A percentile compares a stretch with the other conserved stretches of the same genome.
Evolutionary conservation across 768 basidiomycete genomes (phyloP).

Genomic region (Mycena crocata): DNA sequence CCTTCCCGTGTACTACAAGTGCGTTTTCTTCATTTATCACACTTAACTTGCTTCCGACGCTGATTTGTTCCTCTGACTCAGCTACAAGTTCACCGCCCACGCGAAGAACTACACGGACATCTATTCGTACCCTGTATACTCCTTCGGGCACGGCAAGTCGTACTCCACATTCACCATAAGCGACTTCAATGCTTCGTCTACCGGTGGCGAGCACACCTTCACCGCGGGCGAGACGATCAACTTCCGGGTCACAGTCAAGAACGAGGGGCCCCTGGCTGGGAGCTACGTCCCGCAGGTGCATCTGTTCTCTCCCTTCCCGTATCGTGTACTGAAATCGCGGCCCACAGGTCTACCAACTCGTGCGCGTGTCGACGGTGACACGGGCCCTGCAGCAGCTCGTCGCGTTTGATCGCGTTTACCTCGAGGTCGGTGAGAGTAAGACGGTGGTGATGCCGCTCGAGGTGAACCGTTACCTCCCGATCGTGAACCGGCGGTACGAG

Average conservation of each 20-base stretch:
- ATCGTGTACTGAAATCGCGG: constrained; percentile 1
- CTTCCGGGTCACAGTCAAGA: constrained; percentile 37
- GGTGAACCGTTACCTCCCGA: constrained; percentile 38
- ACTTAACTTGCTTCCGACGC: neutral
- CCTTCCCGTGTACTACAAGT: constrained; percentile 42
- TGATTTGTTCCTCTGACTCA: neutral
- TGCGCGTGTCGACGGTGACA: constrained; percentile 36
- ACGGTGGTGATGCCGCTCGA: constrained; percentile 37
- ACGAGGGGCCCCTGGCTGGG: constrained; percentile 36
- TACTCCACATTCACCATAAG: constrained; percentile 36
- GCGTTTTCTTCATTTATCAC: neutral
- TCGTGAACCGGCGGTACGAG: constrained; percentile 37
- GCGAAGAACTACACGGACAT: constrained; percentile 34
- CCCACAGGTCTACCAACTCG: constrained; percentile 22
- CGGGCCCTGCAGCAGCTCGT: constrained; percentile 38
- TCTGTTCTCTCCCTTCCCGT: neutral
- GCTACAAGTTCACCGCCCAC: constrained; percentile 38
- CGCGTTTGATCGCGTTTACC: constrained; percentile 38
- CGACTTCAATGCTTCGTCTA: constrained; percentile 33
- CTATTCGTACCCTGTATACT: constrained; percentile 29
- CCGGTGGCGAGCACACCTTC: constrained; percentile 34
- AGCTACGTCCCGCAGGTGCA: constrained; percentile 39
- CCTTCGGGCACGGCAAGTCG: constrained; percentile 39
- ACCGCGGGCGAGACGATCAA: constrained; percentile 37
- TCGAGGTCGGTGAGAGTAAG: constrained; percentile 34